Evolutionary conservation across 2,329 filamentous ascomycete species (phyloP).

Genomic region (Neofusicoccum laricinum): DNA sequence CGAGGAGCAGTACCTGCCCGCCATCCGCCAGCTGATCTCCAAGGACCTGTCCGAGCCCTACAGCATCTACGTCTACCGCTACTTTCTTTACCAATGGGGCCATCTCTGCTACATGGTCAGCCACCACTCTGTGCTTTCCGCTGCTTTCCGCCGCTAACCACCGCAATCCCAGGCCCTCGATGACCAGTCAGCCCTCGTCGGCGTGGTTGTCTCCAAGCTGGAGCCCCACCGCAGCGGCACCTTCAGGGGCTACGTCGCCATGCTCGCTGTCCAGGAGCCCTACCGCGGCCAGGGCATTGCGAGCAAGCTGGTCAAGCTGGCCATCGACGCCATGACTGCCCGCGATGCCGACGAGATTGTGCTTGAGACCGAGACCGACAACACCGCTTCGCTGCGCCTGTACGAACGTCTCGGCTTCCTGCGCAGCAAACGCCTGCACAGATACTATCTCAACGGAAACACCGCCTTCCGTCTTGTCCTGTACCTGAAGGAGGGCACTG

Average conservation of each 20-base stretch:
- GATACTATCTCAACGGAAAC: conserved; percentile 96
- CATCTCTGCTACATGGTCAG: conserved; percentile 91
- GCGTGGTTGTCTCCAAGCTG: conserved; percentile 92
- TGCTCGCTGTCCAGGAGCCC: conserved; percentile 84
- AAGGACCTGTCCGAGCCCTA: conserved; percentile 97
- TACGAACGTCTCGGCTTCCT: conserved; percentile 93
- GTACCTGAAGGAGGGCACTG: conserved; percentile 50
- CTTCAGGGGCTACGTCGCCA: conserved; percentile 91
- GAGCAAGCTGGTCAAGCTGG: conserved; percentile 81
- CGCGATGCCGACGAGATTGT: conserved; percentile 89
- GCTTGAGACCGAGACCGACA: conserved; percentile 92
- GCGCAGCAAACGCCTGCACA: conserved; percentile 84
- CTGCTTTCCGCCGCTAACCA: not conserved
- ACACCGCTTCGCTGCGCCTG: conserved; percentile 81
- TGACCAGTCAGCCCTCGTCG: conserved; percentile 61
- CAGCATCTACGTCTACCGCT: conserved; percentile 98
- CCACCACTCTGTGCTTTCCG: not conserved
- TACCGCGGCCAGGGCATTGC: conserved; percentile 82
- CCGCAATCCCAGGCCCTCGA: conserved; percentile 30
- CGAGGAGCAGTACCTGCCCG: conserved; percentile 69
- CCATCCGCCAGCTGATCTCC: conserved; percentile 89
- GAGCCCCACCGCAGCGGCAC: conserved; percentile 86
- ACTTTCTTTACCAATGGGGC: conserved; percentile 97
- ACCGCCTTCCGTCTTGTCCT: conserved; percentile 88
- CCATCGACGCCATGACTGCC: conserved; percentile 85